These are phyloP conservation scores for Trametes elegans DNA, from an alignment of 768 basidiomycete species.

Conservation along the genomic window DNA sequence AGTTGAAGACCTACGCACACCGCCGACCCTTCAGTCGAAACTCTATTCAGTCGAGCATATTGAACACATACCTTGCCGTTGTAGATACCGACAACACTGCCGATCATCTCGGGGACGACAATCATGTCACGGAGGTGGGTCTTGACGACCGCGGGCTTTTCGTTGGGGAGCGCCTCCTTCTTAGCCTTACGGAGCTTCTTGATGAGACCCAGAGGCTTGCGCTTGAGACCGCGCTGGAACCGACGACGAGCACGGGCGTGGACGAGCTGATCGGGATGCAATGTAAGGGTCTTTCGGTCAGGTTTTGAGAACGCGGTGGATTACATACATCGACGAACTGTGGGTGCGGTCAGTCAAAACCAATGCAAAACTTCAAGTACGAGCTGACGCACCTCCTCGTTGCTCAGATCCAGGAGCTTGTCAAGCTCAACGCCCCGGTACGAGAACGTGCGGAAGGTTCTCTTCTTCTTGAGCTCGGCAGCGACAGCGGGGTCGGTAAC, in stretches of 20 bases:
- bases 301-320: neutral
- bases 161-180: constrained; percentile 98
- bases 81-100: constrained; percentile 96
- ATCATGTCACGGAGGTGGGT: constrained; percentile 99
- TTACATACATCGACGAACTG: constrained; percentile 77
- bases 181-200: constrained; percentile 99
- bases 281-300: neutral
- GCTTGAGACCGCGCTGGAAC: constrained; percentile 98
- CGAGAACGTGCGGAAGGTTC: constrained; percentile 98
- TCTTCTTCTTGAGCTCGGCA: constrained; percentile 97
- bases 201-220: constrained; percentile 96
- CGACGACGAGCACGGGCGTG: constrained; percentile 98
- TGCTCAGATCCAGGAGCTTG: constrained; percentile 93
- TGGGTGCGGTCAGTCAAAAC: neutral
- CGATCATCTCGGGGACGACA: constrained; percentile 99
- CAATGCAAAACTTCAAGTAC: neutral
- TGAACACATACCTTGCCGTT: constrained; percentile 77
- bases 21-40: neutral
- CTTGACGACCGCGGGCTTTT: constrained; percentile 98
- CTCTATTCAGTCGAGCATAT: neutral
- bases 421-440: constrained; percentile 99
- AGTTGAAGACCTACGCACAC: constrained; percentile 73
- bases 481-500: constrained; percentile 92
- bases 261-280: constrained; percentile 64
- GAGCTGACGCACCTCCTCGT: constrained; percentile 77